phyloP scores from a whole-genome alignment of 2,329 filamentous ascomycete species.

The Chaetothyriales sp. region DNA sequence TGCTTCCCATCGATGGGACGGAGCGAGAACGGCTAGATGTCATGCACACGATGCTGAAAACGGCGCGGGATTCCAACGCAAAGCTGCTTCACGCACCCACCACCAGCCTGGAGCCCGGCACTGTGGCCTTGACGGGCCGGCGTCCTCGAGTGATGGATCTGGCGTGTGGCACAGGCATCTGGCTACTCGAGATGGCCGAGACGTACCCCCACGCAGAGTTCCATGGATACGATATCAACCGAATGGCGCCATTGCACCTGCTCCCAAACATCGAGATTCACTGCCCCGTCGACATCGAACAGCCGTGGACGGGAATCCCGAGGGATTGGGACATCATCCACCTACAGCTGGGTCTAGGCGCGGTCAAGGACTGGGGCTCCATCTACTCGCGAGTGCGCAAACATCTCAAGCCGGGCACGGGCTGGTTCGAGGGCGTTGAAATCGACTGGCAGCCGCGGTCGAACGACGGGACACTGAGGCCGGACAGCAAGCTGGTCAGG shows the following conservation, averaged over 20 bases:
- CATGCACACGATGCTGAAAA: constrained; percentile 60
- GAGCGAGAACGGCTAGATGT: constrained; percentile 70
- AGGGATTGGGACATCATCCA: constrained; percentile 72
- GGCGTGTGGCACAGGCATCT: constrained; percentile 80
- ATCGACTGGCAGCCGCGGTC: constrained; percentile 67
- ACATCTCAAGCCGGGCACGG: constrained; percentile 62
- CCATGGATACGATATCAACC: constrained; percentile 45
- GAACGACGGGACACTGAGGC: constrained; percentile 46
- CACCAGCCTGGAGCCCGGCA: constrained; percentile 2
- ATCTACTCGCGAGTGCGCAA: constrained; percentile 56
- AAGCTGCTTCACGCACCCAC: constrained; percentile 26
- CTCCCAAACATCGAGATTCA: constrained; percentile 54
- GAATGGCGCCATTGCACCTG: constrained; percentile 49
- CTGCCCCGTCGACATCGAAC: constrained; percentile 60
- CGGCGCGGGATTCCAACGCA: constrained; percentile 39
- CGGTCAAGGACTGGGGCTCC: constrained; percentile 58
- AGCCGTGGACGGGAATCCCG: constrained; percentile 52
- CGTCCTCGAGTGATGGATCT: constrained; percentile 43
- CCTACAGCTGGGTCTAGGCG: constrained; percentile 62
- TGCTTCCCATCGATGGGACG: constrained; percentile 62
- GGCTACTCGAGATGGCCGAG: constrained; percentile 75
- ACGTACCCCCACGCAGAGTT: constrained; percentile 45
- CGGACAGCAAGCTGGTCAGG: constrained; percentile 40
- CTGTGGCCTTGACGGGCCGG: neutral
- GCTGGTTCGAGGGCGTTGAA: constrained; percentile 74